A percentile compares a stretch with the other conserved stretches of the same genome.
phyloP scores from a whole-genome alignment of 768 basidiomycete genomes.

The Mycena albidolilacea region DNA sequence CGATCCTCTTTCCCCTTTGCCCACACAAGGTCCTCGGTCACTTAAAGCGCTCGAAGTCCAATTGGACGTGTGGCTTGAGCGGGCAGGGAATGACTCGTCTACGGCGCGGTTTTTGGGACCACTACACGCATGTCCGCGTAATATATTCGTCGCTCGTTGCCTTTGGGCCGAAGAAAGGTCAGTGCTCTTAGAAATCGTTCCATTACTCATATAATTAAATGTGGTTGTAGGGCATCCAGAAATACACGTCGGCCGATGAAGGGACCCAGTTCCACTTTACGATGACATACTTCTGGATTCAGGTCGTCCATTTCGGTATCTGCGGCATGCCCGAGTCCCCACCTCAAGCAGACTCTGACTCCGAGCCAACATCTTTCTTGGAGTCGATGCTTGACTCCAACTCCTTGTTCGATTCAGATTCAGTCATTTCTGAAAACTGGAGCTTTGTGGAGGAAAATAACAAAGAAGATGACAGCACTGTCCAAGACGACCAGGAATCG shows the following conservation, averaged over 20 bases:
- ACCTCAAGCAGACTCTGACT: conserved; percentile 7
- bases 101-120: conserved; percentile 61
- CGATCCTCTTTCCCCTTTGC: conserved; percentile 18
- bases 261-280: conserved; percentile 54
- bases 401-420: conserved; percentile 6
- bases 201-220: not conserved
- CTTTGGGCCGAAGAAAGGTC: conserved; percentile 60
- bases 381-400: conserved; percentile 27
- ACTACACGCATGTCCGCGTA: conserved; percentile 63
- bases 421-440: conserved; percentile 6
- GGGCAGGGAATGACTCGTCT: conserved; percentile 48
- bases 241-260: conserved; percentile 49
- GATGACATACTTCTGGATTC: conserved; percentile 69
- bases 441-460: conserved; percentile 9
- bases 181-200: conserved; percentile 1
- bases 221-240: conserved; percentile 51
- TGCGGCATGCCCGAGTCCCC: conserved; percentile 46
- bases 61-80: conserved; percentile 54
- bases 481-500: not conserved
- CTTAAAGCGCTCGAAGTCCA: conserved; percentile 37
- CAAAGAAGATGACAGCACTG: not conserved
- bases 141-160: conserved; percentile 58
- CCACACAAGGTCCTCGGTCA: conserved; percentile 31
- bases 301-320: conserved; percentile 64
- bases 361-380: conserved; percentile 16